A percentile compares a stretch with the other conserved stretches of the same genome.
Conservation (phyloP, 73 alveolate genomes). For the Halteria grandinella region DNA sequence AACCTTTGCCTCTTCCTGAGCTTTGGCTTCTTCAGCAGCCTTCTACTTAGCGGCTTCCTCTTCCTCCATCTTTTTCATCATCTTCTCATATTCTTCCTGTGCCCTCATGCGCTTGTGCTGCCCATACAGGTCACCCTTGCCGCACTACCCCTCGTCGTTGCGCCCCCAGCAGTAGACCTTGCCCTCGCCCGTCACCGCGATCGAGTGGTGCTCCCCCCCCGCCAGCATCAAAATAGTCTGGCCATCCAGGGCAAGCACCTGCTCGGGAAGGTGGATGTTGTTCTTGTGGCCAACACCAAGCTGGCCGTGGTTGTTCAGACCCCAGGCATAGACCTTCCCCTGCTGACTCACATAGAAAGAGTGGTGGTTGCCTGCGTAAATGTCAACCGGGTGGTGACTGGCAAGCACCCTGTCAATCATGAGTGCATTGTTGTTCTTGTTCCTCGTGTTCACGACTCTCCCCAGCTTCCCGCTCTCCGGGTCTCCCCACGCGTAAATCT, state of each 20-base stretch:
- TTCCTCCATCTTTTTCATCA: constrained; percentile 68
- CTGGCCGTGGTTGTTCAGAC: constrained; percentile 82
- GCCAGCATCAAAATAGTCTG: constrained; percentile 54
- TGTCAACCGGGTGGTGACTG: constrained; percentile 71
- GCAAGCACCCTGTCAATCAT: constrained; percentile 63
- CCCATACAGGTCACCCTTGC: constrained; percentile 72
- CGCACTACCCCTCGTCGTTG: constrained; percentile 49
- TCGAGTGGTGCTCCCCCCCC: constrained; percentile 75
- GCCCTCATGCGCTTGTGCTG: constrained; percentile 44
- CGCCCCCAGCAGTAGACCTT: not conserved
- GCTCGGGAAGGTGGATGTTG: constrained; percentile 68
- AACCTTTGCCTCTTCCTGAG: constrained; percentile 27
- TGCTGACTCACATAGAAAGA: constrained; percentile 74
- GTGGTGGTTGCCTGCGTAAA: constrained; percentile 82
- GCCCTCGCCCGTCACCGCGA: not conserved
- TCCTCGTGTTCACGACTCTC: constrained; percentile 59
- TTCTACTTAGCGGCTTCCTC: constrained; percentile 55
- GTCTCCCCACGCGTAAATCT: constrained; percentile 90
- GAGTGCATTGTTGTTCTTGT: constrained; percentile 48
- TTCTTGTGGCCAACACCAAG: constrained; percentile 79
- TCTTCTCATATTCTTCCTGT: constrained; percentile 53
- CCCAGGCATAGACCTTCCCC: constrained; percentile 78
- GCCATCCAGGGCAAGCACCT: constrained; percentile 68
- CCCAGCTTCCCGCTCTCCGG: constrained; percentile 72
- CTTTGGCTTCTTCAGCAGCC: constrained; percentile 45